These are phyloP conservation scores for Ceratobasidium sp. DNA, from an alignment of 1,284 basidiomycete genomes.

Conservation along the genomic window DNA sequence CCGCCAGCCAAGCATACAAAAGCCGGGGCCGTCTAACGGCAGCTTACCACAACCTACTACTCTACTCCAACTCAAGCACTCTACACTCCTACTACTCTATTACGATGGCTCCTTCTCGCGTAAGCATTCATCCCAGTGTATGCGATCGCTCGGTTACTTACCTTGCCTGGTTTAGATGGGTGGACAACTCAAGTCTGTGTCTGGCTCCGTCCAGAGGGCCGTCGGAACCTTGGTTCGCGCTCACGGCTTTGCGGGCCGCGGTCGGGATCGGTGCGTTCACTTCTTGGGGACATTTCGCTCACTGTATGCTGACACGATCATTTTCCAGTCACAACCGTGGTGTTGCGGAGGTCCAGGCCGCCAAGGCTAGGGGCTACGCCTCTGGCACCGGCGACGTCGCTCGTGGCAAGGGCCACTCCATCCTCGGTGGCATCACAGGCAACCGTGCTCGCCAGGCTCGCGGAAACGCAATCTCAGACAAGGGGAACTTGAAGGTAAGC, in stretches of 20 bases:
- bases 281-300: not conserved
- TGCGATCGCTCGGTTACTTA: slow-evolving; percentile 1
- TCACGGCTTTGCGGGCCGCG: slow-evolving; percentile 35
- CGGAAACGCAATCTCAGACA: slow-evolving; percentile 39
- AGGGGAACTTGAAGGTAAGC: slow-evolving; percentile 40
- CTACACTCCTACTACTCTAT: not conserved
- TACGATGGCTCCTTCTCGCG: slow-evolving; percentile 40
- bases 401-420: slow-evolving; percentile 42
- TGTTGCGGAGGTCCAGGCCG: slow-evolving; percentile 32
- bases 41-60: slow-evolving; percentile 30
- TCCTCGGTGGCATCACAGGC: slow-evolving; percentile 42
- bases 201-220: slow-evolving; percentile 34
- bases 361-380: slow-evolving; percentile 26
- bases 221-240: slow-evolving; percentile 40
- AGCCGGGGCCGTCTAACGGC: slow-evolving; percentile 2
- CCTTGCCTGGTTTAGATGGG: slow-evolving; percentile 12
- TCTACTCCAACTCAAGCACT: slow-evolving; percentile 10
- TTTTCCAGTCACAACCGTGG: slow-evolving; percentile 34
- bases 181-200: slow-evolving; percentile 40
- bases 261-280: slow-evolving; percentile 32
- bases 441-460: slow-evolving; percentile 43
- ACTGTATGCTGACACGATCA: not conserved
- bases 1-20: slow-evolving; percentile 18
- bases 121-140: slow-evolving; percentile 1
- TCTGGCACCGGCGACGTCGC: slow-evolving; percentile 41